Conservation (phyloP, 345 rosid genomes). For the Acer campestre region DNA sequence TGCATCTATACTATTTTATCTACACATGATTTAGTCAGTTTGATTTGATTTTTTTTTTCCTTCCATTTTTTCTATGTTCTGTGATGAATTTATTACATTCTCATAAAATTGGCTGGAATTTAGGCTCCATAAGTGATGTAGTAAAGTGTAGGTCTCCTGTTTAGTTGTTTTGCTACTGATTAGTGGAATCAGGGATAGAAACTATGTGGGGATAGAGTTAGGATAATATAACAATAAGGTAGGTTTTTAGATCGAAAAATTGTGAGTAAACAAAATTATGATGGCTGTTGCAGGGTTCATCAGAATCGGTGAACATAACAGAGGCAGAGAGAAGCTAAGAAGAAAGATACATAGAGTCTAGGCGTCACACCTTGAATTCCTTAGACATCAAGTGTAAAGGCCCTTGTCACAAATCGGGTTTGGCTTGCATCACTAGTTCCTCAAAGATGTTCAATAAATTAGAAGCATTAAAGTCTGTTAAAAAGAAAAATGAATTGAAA, state of each 20-base stretch:
- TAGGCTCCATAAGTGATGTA: no score
- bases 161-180: no score
- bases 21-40: neutral
- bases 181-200: no score
- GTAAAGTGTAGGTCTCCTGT: no score
- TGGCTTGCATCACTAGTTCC: neutral
- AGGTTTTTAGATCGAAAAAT: no score
- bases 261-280: no score
- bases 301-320: no score
- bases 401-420: neutral
- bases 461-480: neutral
- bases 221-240: no score
- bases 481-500: neutral
- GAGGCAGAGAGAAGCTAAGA: no score
- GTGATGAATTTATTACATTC: neutral
- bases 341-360: neutral
- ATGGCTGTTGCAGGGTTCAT: no score
- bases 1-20: neutral
- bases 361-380: conserved; percentile 4
- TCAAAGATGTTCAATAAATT: neutral
- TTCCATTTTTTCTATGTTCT: conserved; percentile 6
- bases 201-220: no score
- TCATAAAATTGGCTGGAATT: no score
- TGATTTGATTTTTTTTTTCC: neutral
- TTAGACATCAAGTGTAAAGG: neutral